A percentile compares a stretch with the other conserved stretches of the same genome.
These are phyloP conservation scores for Cicer pinnatifidum DNA, from an alignment of 306 rosid genomes.

Conservation along the genomic window DNA sequence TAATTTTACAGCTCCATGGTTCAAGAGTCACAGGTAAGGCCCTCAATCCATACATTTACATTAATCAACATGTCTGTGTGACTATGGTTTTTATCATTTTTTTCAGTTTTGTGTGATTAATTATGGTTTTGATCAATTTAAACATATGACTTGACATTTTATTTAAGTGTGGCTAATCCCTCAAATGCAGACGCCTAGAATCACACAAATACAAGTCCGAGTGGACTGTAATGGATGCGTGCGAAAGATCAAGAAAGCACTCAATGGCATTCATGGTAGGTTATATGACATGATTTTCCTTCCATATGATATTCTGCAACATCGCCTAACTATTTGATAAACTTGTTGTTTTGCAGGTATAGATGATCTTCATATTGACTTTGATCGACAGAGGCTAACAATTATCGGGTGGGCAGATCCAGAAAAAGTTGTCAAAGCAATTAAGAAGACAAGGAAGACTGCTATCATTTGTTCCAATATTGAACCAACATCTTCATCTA, in stretches of 20 bases:
- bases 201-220: constrained; percentile 81
- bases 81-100: neutral
- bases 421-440: constrained; percentile 75
- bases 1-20: constrained; percentile 54
- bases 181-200: constrained; percentile 67
- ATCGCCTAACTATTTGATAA: constrained; percentile 3
- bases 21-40: constrained; percentile 68
- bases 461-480: constrained; percentile 66
- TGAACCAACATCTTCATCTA: constrained; percentile 52
- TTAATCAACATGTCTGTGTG: neutral
- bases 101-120: neutral
- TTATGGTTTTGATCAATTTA: constrained; percentile 19
- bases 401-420: constrained; percentile 90
- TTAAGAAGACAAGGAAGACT: constrained; percentile 77
- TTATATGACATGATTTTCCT: constrained; percentile 1
- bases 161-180: constrained; percentile 22
- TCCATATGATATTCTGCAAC: neutral
- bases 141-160: constrained; percentile 6
- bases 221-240: constrained; percentile 97
- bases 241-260: constrained; percentile 82
- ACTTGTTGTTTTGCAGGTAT: constrained; percentile 61
- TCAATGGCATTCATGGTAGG: constrained; percentile 75
- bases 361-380: constrained; percentile 70
- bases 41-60: constrained; percentile 2
- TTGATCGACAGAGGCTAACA: constrained; percentile 68